Conservation (phyloP, 2,329 filamentous ascomycete genomes). For the Phialemoniopsis sp. region DNA sequence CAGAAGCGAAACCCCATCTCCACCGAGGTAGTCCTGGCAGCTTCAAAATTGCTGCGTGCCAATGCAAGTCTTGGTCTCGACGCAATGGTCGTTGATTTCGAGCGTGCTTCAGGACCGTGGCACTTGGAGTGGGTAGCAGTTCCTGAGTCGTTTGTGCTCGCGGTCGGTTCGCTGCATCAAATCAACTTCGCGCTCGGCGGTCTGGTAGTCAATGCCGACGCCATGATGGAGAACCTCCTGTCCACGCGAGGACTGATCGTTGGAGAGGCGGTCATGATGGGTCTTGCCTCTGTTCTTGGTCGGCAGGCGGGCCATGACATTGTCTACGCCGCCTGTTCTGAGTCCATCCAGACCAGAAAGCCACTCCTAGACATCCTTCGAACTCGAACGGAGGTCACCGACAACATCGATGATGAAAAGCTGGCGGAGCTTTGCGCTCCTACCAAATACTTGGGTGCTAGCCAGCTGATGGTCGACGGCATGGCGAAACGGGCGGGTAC, state of each 20-base stretch:
- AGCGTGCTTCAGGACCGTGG: constrained; percentile 54
- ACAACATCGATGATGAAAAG: too few species aligned
- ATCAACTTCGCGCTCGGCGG: constrained; percentile 48
- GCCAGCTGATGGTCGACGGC: too few species aligned
- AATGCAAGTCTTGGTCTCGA: constrained; percentile 49
- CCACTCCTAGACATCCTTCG: too few species aligned
- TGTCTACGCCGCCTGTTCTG: constrained; percentile 53
- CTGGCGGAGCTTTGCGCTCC: too few species aligned
- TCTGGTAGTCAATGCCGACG: constrained; percentile 41
- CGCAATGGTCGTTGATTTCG: constrained; percentile 54
- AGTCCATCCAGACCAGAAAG: too few species aligned
- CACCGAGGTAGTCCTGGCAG: constrained; percentile 50
- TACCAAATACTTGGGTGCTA: too few species aligned
- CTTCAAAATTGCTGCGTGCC: constrained; percentile 47
- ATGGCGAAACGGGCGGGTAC: too few species aligned
- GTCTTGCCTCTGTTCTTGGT: constrained; percentile 44
- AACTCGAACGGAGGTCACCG: too few species aligned
- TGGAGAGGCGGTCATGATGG: constrained; percentile 59
- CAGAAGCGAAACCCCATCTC: constrained; percentile 57
- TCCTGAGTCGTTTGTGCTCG: constrained; percentile 48
- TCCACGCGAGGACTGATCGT: constrained; percentile 50
- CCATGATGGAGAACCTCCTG: constrained; percentile 45
- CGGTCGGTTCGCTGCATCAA: constrained; percentile 47
- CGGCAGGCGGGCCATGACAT: constrained; percentile 50
- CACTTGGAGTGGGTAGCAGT: constrained; percentile 55